Percentiles rank a stretch among this genome's conserved stretches.
Evolutionary conservation across 768 basidiomycete genomes (phyloP).

Genomic region (Pholiota molesta): DNA sequence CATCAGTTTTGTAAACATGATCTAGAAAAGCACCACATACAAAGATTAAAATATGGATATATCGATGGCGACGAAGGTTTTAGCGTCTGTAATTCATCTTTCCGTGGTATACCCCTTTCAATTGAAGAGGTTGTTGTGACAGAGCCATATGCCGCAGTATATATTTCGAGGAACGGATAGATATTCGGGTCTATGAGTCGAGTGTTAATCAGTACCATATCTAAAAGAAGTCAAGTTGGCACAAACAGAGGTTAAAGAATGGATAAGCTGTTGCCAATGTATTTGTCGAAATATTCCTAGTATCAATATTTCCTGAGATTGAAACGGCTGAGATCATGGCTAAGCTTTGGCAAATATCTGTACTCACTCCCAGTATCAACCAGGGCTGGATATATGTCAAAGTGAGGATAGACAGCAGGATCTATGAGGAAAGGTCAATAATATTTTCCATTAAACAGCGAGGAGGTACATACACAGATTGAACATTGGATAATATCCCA

Average conservation of each 20-base stretch:
- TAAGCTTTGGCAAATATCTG: not conserved
- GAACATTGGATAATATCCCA: not conserved
- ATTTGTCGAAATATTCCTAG: not conserved
- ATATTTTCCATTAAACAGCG: not conserved
- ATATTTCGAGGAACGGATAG: not conserved
- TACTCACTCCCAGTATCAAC: not conserved
- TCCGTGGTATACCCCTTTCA: too few relatives aligned
- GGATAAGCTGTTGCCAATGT: slow-evolving; percentile 29
- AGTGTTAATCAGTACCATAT: not conserved
- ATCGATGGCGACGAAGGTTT: not conserved
- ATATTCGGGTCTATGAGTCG: not conserved
- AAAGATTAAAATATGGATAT: not conserved
- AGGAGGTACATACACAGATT: not conserved
- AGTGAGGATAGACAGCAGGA: slow-evolving; percentile 4
- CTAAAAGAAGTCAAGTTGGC: not conserved
- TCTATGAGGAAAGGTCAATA: not conserved
- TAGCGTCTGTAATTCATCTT: not conserved
- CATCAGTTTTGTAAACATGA: not conserved
- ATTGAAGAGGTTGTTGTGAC: not conserved
- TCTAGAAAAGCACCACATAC: not conserved
- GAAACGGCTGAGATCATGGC: not conserved
- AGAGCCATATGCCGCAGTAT: not conserved
- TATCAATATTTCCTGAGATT: not conserved
- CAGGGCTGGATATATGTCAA: not conserved
- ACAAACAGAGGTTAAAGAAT: slow-evolving; percentile 39